Conservation (phyloP, 2,329 filamentous ascomycete genomes). For the Juglanconis juglandina region DNA sequence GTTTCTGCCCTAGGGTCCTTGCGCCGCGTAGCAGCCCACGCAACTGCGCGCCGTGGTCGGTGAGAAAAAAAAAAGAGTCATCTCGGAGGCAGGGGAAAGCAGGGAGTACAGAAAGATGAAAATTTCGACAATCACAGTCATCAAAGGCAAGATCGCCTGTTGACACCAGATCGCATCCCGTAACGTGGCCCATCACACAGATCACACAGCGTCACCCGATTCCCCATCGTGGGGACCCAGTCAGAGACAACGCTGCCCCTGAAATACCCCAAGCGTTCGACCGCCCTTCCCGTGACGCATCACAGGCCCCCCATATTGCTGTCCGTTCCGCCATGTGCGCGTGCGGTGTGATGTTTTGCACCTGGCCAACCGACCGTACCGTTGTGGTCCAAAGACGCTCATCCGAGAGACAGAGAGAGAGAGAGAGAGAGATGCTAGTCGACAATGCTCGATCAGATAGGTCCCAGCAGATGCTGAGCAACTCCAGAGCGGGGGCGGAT, state of each 20-base stretch:
- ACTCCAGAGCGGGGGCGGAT: conserved; percentile 8
- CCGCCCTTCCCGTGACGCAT: conserved; percentile 3
- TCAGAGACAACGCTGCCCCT: not conserved
- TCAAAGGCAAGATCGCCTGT: conserved; percentile 8
- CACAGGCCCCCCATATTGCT: not conserved
- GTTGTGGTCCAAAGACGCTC: not conserved
- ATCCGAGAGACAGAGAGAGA: no score
- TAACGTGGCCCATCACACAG: conserved; percentile 4
- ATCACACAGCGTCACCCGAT: conserved; percentile 3
- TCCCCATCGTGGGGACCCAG: not conserved
- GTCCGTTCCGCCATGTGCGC: conserved; percentile 4
- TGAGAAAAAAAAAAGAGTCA: not conserved
- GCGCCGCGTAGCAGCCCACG: not conserved
- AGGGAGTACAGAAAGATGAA: not conserved
- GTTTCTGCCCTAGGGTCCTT: not conserved
- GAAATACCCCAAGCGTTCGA: conserved; percentile 9
- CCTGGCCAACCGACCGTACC: not conserved
- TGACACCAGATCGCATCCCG: conserved; percentile 2
- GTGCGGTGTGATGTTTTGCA: conserved; percentile 7
- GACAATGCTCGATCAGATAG: not conserved
- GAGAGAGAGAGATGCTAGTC: no score
- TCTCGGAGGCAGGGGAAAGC: not conserved
- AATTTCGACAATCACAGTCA: conserved; percentile 8
- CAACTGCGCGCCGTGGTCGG: not conserved
- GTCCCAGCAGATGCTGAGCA: not conserved